phyloP scores from a whole-genome alignment of 768 basidiomycete species.

The Epithele typhae region DNA sequence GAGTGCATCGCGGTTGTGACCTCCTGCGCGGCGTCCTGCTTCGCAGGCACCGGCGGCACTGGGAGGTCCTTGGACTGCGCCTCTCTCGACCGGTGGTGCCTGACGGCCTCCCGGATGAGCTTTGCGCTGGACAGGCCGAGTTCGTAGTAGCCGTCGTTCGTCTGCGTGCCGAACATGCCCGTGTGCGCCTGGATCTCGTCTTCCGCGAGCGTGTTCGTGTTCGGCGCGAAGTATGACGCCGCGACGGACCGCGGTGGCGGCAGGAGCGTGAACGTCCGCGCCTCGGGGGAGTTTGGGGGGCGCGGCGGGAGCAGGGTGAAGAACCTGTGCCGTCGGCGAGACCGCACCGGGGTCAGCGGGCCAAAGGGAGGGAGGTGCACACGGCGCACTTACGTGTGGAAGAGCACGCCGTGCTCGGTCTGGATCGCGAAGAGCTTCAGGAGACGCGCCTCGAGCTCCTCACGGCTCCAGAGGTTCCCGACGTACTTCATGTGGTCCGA shows the following conservation, averaged over 20 bases:
- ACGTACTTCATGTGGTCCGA: constrained; percentile 90
- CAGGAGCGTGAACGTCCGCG: constrained; percentile 76
- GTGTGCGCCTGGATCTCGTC: constrained; percentile 86
- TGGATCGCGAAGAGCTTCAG: constrained; percentile 59
- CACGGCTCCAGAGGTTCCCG: constrained; percentile 79
- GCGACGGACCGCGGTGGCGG: constrained; percentile 49
- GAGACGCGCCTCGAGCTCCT: constrained; percentile 54
- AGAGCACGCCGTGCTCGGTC: constrained; percentile 57
- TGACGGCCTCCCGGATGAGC: constrained; percentile 55
- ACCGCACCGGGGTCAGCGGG: background rate
- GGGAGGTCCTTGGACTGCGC: background rate
- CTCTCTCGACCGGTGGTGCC: constrained; percentile 9
- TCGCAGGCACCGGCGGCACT: background rate
- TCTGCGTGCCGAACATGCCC: constrained; percentile 77
- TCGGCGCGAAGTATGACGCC: constrained; percentile 54
- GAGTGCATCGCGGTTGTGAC: background rate
- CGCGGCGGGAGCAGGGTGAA: constrained; percentile 74
- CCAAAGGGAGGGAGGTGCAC: background rate
- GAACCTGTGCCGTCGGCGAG: constrained; percentile 46
- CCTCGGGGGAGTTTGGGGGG: constrained; percentile 47
- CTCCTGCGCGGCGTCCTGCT: background rate
- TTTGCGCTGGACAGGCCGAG: constrained; percentile 68
- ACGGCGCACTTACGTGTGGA: constrained; percentile 56
- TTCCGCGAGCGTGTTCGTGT: constrained; percentile 58
- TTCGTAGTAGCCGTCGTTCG: constrained; percentile 89